Evolutionary conservation across 2,329 filamentous ascomycete genomes (phyloP), one percentile per base, ranked within the genome.

Genomic region (Colletotrichum salicis): DNA sequence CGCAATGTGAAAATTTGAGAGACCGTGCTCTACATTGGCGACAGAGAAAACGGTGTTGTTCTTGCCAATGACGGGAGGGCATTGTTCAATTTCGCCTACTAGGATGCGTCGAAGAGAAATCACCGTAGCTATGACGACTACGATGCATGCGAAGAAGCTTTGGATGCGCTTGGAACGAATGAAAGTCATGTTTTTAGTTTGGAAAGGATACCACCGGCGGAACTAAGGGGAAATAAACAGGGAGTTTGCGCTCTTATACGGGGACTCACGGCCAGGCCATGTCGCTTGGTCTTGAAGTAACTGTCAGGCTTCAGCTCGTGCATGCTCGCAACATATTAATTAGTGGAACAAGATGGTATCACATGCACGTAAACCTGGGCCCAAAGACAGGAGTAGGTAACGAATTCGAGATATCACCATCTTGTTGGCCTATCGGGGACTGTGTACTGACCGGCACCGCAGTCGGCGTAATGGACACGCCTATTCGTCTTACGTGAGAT

Each of bases 1-100:
- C 5, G 81, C 80, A 13, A 83, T 70, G 63, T 80, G 80, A 22
- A 82, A 81, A 57, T 84, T 84, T 11, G 78, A 79, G 10, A 81
- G 75, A 33, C 82, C 82, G 61, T 77, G 76, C 10, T 81, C 78
- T 10, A 73, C 73, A 69, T 79, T 79, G 24, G 77, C 76, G 48
- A 83, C 57, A 67, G 83, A 79, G 11, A 83, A 78, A 15, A 81
- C 76, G 2, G 79, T 80, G 56, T 79, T 79, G 61, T 79, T 78
- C 10, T 65, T 67, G 5, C 78, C 77, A 27, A 66, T 48, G 33
- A 74, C 64, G 22, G 45, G 27, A 4, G 63, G 12, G 2, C 27
- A 22, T 0, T 13, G 31, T 19, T 37, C 37, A 22, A 3, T 27
- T 41, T 65, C 33, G 8, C 27, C 15, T 11, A 19, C 31, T 11